Evolutionary conservation across 202 grass and related monocot species (phyloP), one percentile per base, ranked within the genome.

Genomic region (Zoysia matrella): DNA sequence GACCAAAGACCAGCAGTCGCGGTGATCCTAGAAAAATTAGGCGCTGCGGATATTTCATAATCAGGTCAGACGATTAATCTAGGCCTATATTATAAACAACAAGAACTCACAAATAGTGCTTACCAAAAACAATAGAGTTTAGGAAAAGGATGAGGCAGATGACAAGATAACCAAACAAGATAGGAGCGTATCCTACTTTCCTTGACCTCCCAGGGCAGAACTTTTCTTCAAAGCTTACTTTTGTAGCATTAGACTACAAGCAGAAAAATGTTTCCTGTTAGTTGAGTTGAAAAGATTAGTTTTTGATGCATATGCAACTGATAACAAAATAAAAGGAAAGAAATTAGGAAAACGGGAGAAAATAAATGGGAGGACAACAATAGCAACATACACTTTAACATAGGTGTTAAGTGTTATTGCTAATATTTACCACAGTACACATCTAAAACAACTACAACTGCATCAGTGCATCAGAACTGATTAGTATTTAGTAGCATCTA

Each of bases 241-340:
- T 94, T 75, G 83, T 84, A 71, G 96, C 85, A 92, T 93, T 99
- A 50, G 87, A 90, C 96, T 99, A 91, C 71, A 93, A 76, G 83
- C 15, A 75, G 47, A 78, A 47, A 73, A 84, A 86, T 60, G 13
- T 22, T 52, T 72, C 61, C 22, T 0, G 14, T 94, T 80, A 94
- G 84, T 85, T 51, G n/a, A 53, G 58, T 75, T 82, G 43, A 79
- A 80, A 88, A 75, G 11, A 46, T 72, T 51, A 79, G 22, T 67
- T 60, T 11, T 39, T 63, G 40, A 40, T 62, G 61, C 67, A 54
- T 48, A 67, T n/a, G 48, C 60, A 50, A 69, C 63, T 16, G 12
- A 51, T 36, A 80, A 73, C 22, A 84, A 63, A 66, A 67, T 12
- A 61, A 50, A 41, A 62, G 11, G 47, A 41, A 41, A 44, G 8